A percentile compares a stretch with the other conserved stretches of the same genome.
Conservation (phyloP, 225 moss, liverwort and hornwort species). For the Thuidium tamariscinum region DNA sequence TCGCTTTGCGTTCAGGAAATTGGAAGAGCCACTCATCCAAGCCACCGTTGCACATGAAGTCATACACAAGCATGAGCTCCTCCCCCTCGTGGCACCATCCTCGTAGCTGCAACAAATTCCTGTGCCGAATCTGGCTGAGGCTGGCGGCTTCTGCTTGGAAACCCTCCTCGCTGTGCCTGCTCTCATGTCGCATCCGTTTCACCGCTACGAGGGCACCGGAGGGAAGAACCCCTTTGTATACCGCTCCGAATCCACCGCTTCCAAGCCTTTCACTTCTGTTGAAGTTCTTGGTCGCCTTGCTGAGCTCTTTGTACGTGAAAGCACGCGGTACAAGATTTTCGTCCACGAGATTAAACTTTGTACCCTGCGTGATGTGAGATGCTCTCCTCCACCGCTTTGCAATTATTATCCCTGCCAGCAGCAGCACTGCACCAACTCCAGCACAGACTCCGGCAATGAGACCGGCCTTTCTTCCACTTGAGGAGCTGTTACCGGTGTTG, state of each 20-base stretch:
- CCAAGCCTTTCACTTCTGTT: neutral
- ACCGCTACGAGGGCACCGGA: neutral
- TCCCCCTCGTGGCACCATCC: slow-evolving; percentile 58
- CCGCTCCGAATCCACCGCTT: neutral
- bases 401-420: neutral
- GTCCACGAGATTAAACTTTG: neutral
- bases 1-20: neutral
- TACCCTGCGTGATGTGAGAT: neutral
- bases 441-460: neutral
- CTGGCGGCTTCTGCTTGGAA: slow-evolving; percentile 32
- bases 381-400: neutral
- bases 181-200: neutral
- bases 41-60: slow-evolving; percentile 55
- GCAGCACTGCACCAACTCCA: neutral
- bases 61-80: slow-evolving; percentile 36
- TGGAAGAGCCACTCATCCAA: slow-evolving; percentile 32
- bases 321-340: no score
- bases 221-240: neutral
- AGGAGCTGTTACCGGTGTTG: neutral
- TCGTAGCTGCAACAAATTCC: slow-evolving; percentile 35
- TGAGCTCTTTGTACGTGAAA: neutral
- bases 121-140: neutral
- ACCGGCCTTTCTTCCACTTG: no score
- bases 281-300: neutral
- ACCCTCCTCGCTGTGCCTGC: neutral